A percentile compares a stretch with the other conserved stretches of the same genome.
Conservation (phyloP, 2,329 filamentous ascomycete species). For the Fusarium chuoi region DNA sequence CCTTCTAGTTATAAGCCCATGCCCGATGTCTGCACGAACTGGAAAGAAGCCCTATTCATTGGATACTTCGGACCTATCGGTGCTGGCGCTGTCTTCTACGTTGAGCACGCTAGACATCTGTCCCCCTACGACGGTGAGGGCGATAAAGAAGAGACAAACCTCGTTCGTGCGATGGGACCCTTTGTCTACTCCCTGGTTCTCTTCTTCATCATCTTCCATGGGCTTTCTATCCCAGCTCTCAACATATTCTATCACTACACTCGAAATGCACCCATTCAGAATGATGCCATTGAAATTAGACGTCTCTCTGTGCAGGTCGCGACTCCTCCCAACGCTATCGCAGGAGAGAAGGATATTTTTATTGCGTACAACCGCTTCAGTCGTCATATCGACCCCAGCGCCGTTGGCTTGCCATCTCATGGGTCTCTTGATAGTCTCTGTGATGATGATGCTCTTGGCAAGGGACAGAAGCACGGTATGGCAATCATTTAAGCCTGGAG, state of each 20-base stretch:
- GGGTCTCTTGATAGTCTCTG: background rate
- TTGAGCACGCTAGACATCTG: constrained; percentile 59
- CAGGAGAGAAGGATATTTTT: background rate
- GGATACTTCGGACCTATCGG: constrained; percentile 81
- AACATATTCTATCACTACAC: constrained; percentile 15
- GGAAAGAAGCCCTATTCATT: constrained; percentile 69
- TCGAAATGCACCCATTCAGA: constrained; percentile 52
- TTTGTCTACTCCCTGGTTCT: constrained; percentile 55
- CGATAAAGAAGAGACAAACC: constrained; percentile 47
- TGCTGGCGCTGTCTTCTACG: constrained; percentile 79
- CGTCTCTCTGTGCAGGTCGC: background rate
- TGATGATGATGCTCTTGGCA: background rate
- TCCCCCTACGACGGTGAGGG: constrained; percentile 51
- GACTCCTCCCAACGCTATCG: background rate
- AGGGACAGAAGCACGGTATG: background rate
- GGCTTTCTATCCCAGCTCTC: constrained; percentile 57
- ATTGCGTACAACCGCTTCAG: constrained; percentile 31
- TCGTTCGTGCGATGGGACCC: constrained; percentile 52
- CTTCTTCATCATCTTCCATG: constrained; percentile 37
- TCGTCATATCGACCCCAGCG: background rate
- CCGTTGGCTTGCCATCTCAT: background rate
- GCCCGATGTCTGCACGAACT: constrained; percentile 60
- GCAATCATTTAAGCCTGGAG: background rate
- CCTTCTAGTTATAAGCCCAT: constrained; percentile 66
- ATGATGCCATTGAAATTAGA: constrained; percentile 12